Evolutionary conservation across 495 filamentous ascomycete genomes (phyloP), one percentile per base, ranked within the genome.

Genomic region (Penicillium egyptiacum): DNA sequence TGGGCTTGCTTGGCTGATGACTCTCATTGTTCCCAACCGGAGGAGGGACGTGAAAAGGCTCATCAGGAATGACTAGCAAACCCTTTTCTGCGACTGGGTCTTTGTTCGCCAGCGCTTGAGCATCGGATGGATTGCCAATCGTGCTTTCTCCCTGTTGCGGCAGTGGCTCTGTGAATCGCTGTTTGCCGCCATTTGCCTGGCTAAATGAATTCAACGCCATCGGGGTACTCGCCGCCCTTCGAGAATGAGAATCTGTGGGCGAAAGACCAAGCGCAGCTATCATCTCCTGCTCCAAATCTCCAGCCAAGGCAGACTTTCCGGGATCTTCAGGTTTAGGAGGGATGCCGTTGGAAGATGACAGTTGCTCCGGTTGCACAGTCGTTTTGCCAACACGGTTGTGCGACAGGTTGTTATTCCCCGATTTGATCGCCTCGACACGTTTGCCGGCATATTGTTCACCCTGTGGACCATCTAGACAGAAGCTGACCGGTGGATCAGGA

Each of bases 251-350:
- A 26, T 62, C 61, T 14, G 51, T 60, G 8, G 65, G 63, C 9
- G 62, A 68, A 19, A 70, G 64, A 10, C 66, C 61, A 50, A 67
- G 54, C 10, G 68, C 66, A 48, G 61, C 57, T 52, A 61, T 62
- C 63, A 69, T 62, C 39, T 70, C 66, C 48, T 57, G 59, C 50
- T 62, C 65, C 1, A 70, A 58, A 23, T 62, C 57, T 16, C 28
- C 42, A 6, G 55, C 54, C 39, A 49, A 44, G 14, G 43, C 42
- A 8, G 61, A 59, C 9, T 40, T 33, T 3, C 33, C 37, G 16
- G 47, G 33, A 0, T 9, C 39, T 31, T 44, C 22, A 25, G 53
- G 41, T 19, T 37, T 48, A 37, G 17, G 48, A 19, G 26, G 41
- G 50, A 52, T 37, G 16, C 28, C 22, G 25, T 56, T 39, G 17